phyloP scores from a whole-genome alignment of 176 grass and related monocot genomes.

The Musa acuminata region DNA sequence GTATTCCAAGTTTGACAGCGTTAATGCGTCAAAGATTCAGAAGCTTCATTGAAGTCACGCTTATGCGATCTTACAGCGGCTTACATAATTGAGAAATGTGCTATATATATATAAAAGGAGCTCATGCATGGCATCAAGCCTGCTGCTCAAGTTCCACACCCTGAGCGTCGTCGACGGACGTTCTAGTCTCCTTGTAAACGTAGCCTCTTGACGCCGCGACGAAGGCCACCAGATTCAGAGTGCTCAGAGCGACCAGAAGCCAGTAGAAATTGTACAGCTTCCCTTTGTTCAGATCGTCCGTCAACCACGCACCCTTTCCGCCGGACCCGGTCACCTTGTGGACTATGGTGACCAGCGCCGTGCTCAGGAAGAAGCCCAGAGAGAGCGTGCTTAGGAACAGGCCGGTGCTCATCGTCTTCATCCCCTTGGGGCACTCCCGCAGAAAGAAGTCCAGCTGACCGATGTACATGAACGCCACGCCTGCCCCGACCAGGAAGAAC shows the following conservation, averaged over 20 bases:
- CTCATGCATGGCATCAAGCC: slow-evolving; percentile 20
- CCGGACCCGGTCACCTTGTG: slow-evolving; percentile 41
- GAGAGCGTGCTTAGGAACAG: slow-evolving; percentile 88
- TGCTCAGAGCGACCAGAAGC: slow-evolving; percentile 54
- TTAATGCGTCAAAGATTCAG: no score
- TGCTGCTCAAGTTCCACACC: slow-evolving; percentile 66
- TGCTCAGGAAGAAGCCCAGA: slow-evolving; percentile 86
- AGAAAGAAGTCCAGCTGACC: slow-evolving; percentile 94
- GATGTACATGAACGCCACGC: slow-evolving; percentile 95
- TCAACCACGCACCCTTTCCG: slow-evolving; percentile 44
- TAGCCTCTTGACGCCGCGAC: slow-evolving; percentile 46
- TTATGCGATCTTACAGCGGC: no score
- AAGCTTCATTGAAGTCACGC: no score
- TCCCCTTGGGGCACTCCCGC: slow-evolving; percentile 89
- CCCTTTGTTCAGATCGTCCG: slow-evolving; percentile 61
- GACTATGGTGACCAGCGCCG: slow-evolving; percentile 59
- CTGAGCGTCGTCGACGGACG: slow-evolving; percentile 16
- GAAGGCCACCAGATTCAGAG: slow-evolving; percentile 42
- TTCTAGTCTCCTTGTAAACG: slow-evolving; percentile 77
- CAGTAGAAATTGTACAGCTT: slow-evolving; percentile 93
- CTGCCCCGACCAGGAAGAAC: slow-evolving; percentile 80
- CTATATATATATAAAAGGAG: no score
- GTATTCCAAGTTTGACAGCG: no score
- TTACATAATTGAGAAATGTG: no score
- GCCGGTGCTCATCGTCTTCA: slow-evolving; percentile 99